These are phyloP conservation scores for Quillaja saponaria DNA, from an alignment of 306 rosid species.

Conservation along the genomic window DNA sequence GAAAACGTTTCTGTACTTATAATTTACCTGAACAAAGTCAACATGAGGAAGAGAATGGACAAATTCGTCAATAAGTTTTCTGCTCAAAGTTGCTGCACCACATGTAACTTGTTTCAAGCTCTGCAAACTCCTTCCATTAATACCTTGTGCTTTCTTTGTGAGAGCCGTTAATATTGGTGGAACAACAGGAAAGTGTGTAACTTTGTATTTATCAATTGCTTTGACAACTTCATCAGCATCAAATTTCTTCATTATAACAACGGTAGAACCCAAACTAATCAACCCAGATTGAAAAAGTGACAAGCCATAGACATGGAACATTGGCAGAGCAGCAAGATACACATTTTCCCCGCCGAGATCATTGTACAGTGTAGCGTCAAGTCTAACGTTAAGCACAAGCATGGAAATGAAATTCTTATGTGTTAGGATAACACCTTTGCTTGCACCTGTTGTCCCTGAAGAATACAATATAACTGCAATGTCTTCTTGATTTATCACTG, in stretches of 20 bases:
- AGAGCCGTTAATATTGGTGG: constrained; percentile 66
- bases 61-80: constrained; percentile 47
- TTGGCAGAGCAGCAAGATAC: constrained; percentile 67
- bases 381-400: constrained; percentile 65
- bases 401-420: constrained; percentile 63
- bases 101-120: constrained; percentile 76
- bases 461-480: constrained; percentile 75
- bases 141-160: constrained; percentile 40
- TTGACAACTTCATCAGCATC: constrained; percentile 45
- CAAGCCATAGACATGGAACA: constrained; percentile 80
- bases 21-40: constrained; percentile 82
- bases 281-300: constrained; percentile 60
- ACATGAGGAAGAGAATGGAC: constrained; percentile 51
- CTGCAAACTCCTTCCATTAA: constrained; percentile 36
- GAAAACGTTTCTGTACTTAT: background rate
- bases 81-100: constrained; percentile 72
- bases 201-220: constrained; percentile 56
- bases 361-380: constrained; percentile 78
- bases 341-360: constrained; percentile 48
- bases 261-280: constrained; percentile 67
- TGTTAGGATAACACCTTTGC: constrained; percentile 78
- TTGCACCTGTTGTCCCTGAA: constrained; percentile 79
- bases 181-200: constrained; percentile 75
- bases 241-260: constrained; percentile 68
- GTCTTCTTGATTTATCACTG: constrained; percentile 69